Evolutionary conservation across 768 basidiomycete genomes (phyloP), one percentile per base, ranked within the genome.

Genomic region (Pholiota microspora): DNA sequence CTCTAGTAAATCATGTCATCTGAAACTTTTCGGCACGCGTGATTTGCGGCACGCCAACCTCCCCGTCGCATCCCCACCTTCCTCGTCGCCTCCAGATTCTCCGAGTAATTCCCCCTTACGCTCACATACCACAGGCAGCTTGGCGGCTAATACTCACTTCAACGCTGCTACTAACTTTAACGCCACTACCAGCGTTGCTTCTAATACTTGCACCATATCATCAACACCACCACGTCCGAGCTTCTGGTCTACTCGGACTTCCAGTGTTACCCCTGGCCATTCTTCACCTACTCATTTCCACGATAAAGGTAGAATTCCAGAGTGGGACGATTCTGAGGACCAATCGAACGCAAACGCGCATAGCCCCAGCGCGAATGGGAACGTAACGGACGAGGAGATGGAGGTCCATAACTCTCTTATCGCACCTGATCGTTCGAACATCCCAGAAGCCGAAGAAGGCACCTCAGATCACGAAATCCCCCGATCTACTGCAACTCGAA

Each of bases 1-100:
- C n/a, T n/a, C 13, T 68, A 94, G 93, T 73, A 94, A 93, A 77
- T 73, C 77, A 45, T 95, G 93, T 63, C 91, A 95, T 66, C 65
- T 83, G 49, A 88, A 85, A 76, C 81, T 75, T 59, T 94, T 93
- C 61, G 92, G 89, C 18, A 91, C 87, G 7, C 78, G 80, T 50
- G 83, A 89, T 63, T 77, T 90, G 28, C 81, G 88, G 48, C 82
- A 85, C 51, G 85, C 84, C 51, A 88, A 89, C 64, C 80, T 88
- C 83, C 86, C 23, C 67, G 81, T 29, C 75, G 62, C 59, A 16
- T 65, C 51, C 49, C 62, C 66, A 48, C 49, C 71, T 16, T 56
- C 65, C 32, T 66, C 62, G 51, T 62, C 66, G 58, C 72, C 73
- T 27, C 55, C 57, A 0, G 34, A 57, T 5, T 60, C 64, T 16